Percentiles rank a stretch among this genome's conserved stretches.
These are phyloP conservation scores for Trichoderma sp. DNA, from an alignment of 2,329 filamentous ascomycete species.

Conservation along the genomic window DNA sequence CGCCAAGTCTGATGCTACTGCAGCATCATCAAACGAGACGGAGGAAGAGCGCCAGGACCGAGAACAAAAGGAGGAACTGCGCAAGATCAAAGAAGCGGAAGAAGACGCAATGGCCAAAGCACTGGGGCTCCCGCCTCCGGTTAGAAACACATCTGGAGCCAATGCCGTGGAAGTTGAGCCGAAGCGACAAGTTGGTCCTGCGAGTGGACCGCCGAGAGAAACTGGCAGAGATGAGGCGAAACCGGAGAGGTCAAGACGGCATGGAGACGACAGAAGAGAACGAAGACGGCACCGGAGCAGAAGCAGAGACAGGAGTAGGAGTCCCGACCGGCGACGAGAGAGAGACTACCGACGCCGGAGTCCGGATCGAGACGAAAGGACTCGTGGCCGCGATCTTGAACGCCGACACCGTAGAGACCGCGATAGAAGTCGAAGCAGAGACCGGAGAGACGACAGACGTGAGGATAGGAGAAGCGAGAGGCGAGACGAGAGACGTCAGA, in stretches of 20 bases:
- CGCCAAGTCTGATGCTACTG: slow-evolving; percentile 56
- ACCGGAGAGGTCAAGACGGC: slow-evolving; percentile 39
- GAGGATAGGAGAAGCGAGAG: background rate
- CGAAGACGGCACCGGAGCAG: slow-evolving; percentile 44
- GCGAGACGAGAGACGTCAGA: slow-evolving; percentile 15
- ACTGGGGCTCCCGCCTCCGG: slow-evolving; percentile 74
- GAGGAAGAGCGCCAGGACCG: slow-evolving; percentile 61
- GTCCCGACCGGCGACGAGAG: slow-evolving; percentile 37
- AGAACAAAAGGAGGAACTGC: slow-evolving; percentile 75
- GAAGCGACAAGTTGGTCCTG: slow-evolving; percentile 43
- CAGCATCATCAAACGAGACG: slow-evolving; percentile 54
- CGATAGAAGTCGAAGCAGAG: slow-evolving; percentile 27
- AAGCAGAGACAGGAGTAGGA: slow-evolving; percentile 39
- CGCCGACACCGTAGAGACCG: slow-evolving; percentile 25
- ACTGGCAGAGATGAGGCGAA: slow-evolving; percentile 37
- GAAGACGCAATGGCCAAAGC: slow-evolving; percentile 87
- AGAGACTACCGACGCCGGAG: slow-evolving; percentile 30
- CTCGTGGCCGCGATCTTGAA: slow-evolving; percentile 22
- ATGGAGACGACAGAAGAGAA: slow-evolving; percentile 41
- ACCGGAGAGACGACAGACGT: slow-evolving; percentile 12
- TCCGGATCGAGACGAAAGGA: slow-evolving; percentile 27
- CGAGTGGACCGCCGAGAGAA: slow-evolving; percentile 33
- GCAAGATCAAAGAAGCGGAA: slow-evolving; percentile 84
- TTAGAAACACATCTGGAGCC: slow-evolving; percentile 60
- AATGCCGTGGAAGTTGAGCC: slow-evolving; percentile 70